phyloP scores from a whole-genome alignment of 2,329 filamentous ascomycete genomes.

The Alternaria brassicicola region DNA sequence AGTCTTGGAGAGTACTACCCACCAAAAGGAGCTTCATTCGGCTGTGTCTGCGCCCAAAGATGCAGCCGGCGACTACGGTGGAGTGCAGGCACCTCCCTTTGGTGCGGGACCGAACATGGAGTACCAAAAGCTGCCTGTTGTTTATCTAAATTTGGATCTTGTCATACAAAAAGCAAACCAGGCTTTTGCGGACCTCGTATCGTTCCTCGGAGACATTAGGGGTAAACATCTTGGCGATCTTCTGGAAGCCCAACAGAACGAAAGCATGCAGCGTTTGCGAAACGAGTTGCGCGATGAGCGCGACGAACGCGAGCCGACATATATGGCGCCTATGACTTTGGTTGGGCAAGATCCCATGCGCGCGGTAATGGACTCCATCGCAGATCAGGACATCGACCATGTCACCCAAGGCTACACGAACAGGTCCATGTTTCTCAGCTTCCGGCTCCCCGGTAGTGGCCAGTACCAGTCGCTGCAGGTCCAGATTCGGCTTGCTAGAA shows the following conservation, averaged over 20 bases:
- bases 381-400: slow-evolving; percentile 52
- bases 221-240: slow-evolving; percentile 53
- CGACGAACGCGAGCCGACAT: slow-evolving; percentile 56
- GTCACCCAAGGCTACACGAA: slow-evolving; percentile 53
- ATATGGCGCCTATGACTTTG: slow-evolving; percentile 57
- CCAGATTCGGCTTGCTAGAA: slow-evolving; percentile 50
- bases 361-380: slow-evolving; percentile 48
- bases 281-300: slow-evolving; percentile 55
- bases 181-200: slow-evolving; percentile 53
- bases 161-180: slow-evolving; percentile 54
- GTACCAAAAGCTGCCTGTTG: slow-evolving; percentile 43
- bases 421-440: slow-evolving; percentile 50
- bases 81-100: slow-evolving; percentile 28
- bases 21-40: slow-evolving; percentile 24
- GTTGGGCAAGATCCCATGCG: slow-evolving; percentile 53
- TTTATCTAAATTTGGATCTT: slow-evolving; percentile 56
- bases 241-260: slow-evolving; percentile 50
- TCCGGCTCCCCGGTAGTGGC: slow-evolving; percentile 40
- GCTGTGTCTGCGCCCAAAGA: slow-evolving; percentile 22
- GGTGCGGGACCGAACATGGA: slow-evolving; percentile 30
- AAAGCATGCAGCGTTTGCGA: slow-evolving; percentile 53
- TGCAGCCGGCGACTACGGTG: slow-evolving; percentile 24
- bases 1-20: slow-evolving; percentile 24
- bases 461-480: slow-evolving; percentile 45
- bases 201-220: slow-evolving; percentile 46